phyloP scores from a whole-genome alignment of 78 protist species.

The Bodo saltans region DNA sequence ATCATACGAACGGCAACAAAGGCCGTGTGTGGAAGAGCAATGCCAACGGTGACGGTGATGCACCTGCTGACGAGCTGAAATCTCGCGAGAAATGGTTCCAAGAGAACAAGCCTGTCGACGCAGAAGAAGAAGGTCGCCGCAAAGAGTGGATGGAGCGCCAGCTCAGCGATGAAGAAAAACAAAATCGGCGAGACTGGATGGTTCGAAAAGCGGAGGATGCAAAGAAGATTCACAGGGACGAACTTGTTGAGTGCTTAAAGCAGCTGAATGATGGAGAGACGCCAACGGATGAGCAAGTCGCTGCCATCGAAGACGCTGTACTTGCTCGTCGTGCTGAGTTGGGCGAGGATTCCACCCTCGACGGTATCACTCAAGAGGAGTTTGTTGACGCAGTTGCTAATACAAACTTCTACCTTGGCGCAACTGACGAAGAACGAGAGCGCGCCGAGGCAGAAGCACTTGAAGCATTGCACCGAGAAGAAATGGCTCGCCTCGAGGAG shows the following conservation, averaged over 20 bases:
- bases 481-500: conserved; percentile 24
- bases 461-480: neutral
- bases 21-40: conserved; percentile 9
- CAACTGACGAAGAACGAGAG: neutral
- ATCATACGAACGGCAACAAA: neutral
- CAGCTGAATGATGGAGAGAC: conserved; percentile 15
- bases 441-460: conserved; percentile 14
- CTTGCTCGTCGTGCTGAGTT: neutral
- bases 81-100: conserved; percentile 12
- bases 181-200: neutral
- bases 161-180: conserved; percentile 23
- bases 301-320: neutral
- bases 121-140: neutral
- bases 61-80: conserved; percentile 1
- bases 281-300: conserved; percentile 27
- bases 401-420: conserved; percentile 30
- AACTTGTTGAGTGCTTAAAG: conserved; percentile 4
- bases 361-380: conserved; percentile 33
- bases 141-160: conserved; percentile 3
- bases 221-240: conserved; percentile 9
- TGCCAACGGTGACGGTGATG: conserved; percentile 8
- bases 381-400: conserved; percentile 23
- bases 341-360: conserved; percentile 19
- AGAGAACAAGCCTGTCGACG: neutral
- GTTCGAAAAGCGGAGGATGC: neutral